Conservation (phyloP, 352 stramenopile species). For the Pythium biforme region DNA sequence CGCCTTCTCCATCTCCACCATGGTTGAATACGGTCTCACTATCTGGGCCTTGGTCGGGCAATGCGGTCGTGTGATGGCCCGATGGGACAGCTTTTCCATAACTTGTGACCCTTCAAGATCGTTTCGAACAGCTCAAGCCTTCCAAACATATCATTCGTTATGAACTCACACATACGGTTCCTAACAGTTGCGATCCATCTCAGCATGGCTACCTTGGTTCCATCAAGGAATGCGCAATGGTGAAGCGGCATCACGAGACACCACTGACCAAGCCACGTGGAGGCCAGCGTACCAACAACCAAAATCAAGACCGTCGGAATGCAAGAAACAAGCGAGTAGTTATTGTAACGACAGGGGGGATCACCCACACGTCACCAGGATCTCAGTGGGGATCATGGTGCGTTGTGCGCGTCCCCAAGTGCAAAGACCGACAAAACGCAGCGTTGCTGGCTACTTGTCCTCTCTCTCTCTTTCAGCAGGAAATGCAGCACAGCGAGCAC, state of each 20-base stretch:
- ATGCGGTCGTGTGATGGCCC: too few relatives aligned
- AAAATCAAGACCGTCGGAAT: not conserved
- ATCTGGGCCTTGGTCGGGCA: too few relatives aligned
- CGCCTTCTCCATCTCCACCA: constrained; percentile 89
- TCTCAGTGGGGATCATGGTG: not conserved
- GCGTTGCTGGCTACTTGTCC: not conserved
- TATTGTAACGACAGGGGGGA: constrained; percentile 15
- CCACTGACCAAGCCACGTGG: too few relatives aligned
- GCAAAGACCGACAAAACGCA: not conserved
- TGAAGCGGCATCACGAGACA: not conserved
- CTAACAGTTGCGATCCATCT: constrained; percentile 8
- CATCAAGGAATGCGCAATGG: not conserved
- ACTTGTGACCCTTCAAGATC: constrained; percentile 20
- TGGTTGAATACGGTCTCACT: constrained; percentile 12
- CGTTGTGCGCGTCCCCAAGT: not conserved
- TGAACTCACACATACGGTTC: not conserved
- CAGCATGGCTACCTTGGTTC: not conserved
- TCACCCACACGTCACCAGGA: not conserved
- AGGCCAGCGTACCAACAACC: not conserved
- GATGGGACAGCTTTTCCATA: constrained; percentile 1
- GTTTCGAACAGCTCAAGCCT: not conserved
- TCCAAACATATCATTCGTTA: not conserved
- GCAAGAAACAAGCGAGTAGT: constrained; percentile 11
- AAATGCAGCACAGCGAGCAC: not conserved
- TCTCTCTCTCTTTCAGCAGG: not conserved